Conservation (phyloP, 495 filamentous ascomycete genomes). For the Annulohypoxylon bovei region DNA sequence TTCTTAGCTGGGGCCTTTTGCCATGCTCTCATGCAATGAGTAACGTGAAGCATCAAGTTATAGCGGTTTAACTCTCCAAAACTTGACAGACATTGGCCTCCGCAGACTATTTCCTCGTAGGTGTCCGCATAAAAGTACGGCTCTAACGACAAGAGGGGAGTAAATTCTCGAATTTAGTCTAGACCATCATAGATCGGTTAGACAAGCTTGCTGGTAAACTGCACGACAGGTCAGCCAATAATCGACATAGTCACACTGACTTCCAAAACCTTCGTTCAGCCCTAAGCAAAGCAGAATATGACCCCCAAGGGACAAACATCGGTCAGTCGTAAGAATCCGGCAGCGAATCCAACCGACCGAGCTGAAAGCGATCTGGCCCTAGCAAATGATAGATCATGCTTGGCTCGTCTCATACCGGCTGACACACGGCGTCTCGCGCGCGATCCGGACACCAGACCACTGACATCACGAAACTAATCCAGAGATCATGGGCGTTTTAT, state of each 20-base stretch:
- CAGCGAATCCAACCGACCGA: not conserved
- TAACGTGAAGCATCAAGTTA: not conserved
- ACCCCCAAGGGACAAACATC: not conserved
- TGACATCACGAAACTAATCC: slow-evolving; percentile 2
- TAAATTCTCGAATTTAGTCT: not conserved
- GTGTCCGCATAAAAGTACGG: not conserved
- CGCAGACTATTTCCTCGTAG: not conserved
- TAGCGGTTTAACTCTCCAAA: not conserved
- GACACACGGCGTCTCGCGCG: slow-evolving; percentile 18
- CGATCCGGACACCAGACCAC: slow-evolving; percentile 12
- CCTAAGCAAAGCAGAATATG: not conserved
- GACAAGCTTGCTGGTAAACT: not conserved
- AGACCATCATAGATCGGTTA: not conserved
- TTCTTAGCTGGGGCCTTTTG: not conserved
- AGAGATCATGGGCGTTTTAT: not conserved
- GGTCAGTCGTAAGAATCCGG: not conserved
- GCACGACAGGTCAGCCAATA: not conserved
- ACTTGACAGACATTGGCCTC: not conserved
- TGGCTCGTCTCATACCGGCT: slow-evolving; percentile 7
- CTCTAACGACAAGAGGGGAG: not conserved
- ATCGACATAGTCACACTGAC: not conserved
- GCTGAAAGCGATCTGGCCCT: slow-evolving; percentile 10
- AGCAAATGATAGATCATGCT: not conserved
- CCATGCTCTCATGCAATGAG: not conserved
- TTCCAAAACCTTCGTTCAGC: not conserved